Percentiles rank a stretch among this genome's conserved stretches.
These are phyloP conservation scores for Lactarius deliciosus DNA, from an alignment of 768 basidiomycete genomes.

Conservation along the genomic window DNA sequence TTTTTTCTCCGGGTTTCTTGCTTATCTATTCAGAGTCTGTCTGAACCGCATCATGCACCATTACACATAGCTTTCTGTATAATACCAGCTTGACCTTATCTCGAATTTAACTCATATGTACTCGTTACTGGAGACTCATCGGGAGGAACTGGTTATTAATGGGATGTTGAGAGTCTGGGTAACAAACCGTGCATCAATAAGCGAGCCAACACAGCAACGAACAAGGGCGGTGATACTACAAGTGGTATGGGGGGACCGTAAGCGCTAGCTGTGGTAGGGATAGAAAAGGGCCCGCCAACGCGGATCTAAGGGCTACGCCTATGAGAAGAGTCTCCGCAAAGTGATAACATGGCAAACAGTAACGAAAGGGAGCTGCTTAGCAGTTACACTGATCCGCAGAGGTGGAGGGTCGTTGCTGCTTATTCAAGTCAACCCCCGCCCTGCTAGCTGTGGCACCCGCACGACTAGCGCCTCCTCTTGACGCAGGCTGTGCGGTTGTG, in stretches of 20 bases:
- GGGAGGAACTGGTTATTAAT: slow-evolving; percentile 18
- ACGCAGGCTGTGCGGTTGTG: slow-evolving; percentile 67
- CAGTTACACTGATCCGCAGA: slow-evolving; percentile 77
- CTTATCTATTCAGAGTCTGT: not conserved
- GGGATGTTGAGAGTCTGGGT: slow-evolving; percentile 32
- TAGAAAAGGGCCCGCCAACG: slow-evolving; percentile 9
- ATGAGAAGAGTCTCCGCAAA: slow-evolving; percentile 12
- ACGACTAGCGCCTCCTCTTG: slow-evolving; percentile 53
- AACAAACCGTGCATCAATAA: slow-evolving; percentile 42
- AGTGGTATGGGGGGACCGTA: slow-evolving; percentile 25
- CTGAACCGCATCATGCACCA: slow-evolving; percentile 6
- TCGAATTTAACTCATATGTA: slow-evolving; percentile 7
- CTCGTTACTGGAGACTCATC: slow-evolving; percentile 13
- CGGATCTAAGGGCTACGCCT: slow-evolving; percentile 20
- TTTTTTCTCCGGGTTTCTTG: slow-evolving; percentile 11
- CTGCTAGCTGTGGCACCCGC: slow-evolving; percentile 50
- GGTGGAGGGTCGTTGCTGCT: slow-evolving; percentile 49
- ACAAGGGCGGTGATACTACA: slow-evolving; percentile 33
- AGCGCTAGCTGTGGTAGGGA: slow-evolving; percentile 18
- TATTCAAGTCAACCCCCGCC: slow-evolving; percentile 81
- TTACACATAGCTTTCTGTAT: not conserved
- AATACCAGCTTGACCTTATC: not conserved
- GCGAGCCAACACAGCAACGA: slow-evolving; percentile 36
- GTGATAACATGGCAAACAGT: slow-evolving; percentile 15
- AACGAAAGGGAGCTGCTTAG: slow-evolving; percentile 38